Percentiles rank a stretch among this genome's conserved stretches.
Evolutionary conservation across 352 stramenopile genomes (phyloP).

Genomic region (Pythium dissimile): DNA sequence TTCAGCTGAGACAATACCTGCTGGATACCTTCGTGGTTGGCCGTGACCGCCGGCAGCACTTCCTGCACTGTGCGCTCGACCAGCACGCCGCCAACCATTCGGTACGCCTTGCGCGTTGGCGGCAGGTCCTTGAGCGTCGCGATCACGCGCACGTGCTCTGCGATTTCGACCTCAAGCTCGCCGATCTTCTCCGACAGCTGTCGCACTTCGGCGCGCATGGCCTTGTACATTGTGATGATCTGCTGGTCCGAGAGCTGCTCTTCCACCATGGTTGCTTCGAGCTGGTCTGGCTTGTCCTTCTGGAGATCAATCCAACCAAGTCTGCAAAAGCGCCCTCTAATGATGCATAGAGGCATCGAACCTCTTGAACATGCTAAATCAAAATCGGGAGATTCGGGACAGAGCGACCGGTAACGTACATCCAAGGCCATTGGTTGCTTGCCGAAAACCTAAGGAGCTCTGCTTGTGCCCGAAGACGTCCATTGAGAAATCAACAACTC

Average conservation of each 20-base stretch:
- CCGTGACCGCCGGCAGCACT: slow-evolving; percentile 90
- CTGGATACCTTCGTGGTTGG: slow-evolving; percentile 77
- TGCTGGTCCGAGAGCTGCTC: slow-evolving; percentile 79
- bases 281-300: too few relatives aligned
- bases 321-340: slow-evolving; percentile 3
- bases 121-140: slow-evolving; percentile 75
- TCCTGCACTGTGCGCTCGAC: slow-evolving; percentile 96
- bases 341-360: too few relatives aligned
- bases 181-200: slow-evolving; percentile 84
- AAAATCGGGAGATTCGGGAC: slow-evolving; percentile 13
- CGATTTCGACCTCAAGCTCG: slow-evolving; percentile 80
- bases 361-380: too few relatives aligned
- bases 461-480: neutral
- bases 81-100: slow-evolving; percentile 95
- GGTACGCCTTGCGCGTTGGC: slow-evolving; percentile 87
- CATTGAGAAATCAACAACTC: slow-evolving; percentile 63
- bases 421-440: slow-evolving; percentile 75
- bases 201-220: slow-evolving; percentile 76
- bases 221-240: slow-evolving; percentile 85
- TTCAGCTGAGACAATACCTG: slow-evolving; percentile 75
- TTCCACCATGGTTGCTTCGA: slow-evolving; percentile 24
- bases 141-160: slow-evolving; percentile 83
- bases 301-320: too few relatives aligned
- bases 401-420: slow-evolving; percentile 76
- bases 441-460: too few relatives aligned